Conservation (phyloP, 2,329 filamentous ascomycete species). For the Boeremia exigua region DNA sequence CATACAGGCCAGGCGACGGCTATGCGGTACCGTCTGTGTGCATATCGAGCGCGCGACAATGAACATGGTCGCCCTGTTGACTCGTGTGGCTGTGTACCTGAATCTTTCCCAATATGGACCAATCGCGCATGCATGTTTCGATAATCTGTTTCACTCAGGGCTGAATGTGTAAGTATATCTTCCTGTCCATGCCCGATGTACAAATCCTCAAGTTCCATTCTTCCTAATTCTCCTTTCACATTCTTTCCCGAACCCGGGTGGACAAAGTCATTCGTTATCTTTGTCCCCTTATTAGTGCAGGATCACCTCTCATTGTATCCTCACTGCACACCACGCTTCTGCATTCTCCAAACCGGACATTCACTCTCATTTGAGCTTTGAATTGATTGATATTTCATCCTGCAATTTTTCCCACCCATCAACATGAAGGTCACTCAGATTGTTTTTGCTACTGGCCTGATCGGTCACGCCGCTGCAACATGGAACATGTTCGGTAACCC, state of each 20-base stretch:
- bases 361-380: slow-evolving; percentile 19
- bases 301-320: slow-evolving; percentile 31
- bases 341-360: slow-evolving; percentile 33
- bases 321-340: slow-evolving; percentile 22
- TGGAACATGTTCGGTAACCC: slow-evolving; percentile 59
- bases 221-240: slow-evolving; percentile 11
- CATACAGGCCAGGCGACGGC: slow-evolving; percentile 10
- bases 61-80: slow-evolving; percentile 26
- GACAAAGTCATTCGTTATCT: slow-evolving; percentile 50
- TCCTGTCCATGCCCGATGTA: slow-evolving; percentile 25
- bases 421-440: slow-evolving; percentile 53
- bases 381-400: slow-evolving; percentile 7
- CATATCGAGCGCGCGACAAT: slow-evolving; percentile 41
- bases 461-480: slow-evolving; percentile 54
- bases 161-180: slow-evolving; percentile 34
- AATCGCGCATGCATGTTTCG: slow-evolving; percentile 32
- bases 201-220: slow-evolving; percentile 17
- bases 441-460: slow-evolving; percentile 56
- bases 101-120: slow-evolving; percentile 21
- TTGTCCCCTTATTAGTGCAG: slow-evolving; percentile 41
- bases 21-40: slow-evolving; percentile 13
- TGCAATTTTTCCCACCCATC: slow-evolving; percentile 7
- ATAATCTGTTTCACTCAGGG: slow-evolving; percentile 21
- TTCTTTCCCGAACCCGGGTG: slow-evolving; percentile 22
- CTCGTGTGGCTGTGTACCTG: slow-evolving; percentile 38